Percentiles rank a stretch among this genome's conserved stretches.
Evolutionary conservation across 139 green algal species (phyloP).

Genomic region (Volvox reticuliferus): DNA sequence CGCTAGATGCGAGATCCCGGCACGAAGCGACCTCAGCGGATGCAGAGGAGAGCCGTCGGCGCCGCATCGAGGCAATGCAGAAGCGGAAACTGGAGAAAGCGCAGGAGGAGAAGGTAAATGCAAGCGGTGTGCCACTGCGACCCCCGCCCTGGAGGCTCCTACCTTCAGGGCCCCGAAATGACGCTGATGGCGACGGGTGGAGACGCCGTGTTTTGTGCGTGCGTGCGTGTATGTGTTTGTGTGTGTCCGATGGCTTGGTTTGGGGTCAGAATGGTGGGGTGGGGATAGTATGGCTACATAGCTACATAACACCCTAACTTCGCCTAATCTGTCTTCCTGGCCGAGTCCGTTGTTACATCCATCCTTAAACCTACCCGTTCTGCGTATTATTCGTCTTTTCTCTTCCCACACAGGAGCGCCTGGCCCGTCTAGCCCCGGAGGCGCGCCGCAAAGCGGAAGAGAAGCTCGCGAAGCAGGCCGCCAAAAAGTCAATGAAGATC

Average conservation of each 20-base stretch:
- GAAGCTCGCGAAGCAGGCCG: slow-evolving; percentile 44
- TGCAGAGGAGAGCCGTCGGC: slow-evolving; percentile 1
- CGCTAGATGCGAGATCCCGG: neutral
- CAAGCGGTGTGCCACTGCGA: too few species aligned
- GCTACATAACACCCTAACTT: too few species aligned
- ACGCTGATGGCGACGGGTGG: too few species aligned
- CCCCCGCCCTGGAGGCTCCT: too few species aligned
- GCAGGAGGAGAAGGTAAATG: slow-evolving; percentile 38
- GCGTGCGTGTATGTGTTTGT: too few species aligned
- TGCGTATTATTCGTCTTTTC: neutral
- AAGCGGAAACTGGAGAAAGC: slow-evolving; percentile 33
- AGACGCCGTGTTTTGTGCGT: too few species aligned
- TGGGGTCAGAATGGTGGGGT: too few species aligned
- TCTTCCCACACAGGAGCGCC: slow-evolving; percentile 24
- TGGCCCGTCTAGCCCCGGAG: slow-evolving; percentile 43
- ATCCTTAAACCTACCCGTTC: neutral
- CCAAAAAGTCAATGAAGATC: slow-evolving; percentile 41
- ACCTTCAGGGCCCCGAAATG: too few species aligned
- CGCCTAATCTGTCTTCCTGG: too few species aligned
- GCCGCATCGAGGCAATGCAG: slow-evolving; percentile 26
- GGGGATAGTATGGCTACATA: too few species aligned
- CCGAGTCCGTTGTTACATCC: neutral
- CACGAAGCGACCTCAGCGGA: neutral
- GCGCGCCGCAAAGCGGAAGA: slow-evolving; percentile 51
- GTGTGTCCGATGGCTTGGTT: too few species aligned